These are phyloP conservation scores for Claviceps maximensis DNA, from an alignment of 2,329 filamentous ascomycete species.

Conservation along the genomic window DNA sequence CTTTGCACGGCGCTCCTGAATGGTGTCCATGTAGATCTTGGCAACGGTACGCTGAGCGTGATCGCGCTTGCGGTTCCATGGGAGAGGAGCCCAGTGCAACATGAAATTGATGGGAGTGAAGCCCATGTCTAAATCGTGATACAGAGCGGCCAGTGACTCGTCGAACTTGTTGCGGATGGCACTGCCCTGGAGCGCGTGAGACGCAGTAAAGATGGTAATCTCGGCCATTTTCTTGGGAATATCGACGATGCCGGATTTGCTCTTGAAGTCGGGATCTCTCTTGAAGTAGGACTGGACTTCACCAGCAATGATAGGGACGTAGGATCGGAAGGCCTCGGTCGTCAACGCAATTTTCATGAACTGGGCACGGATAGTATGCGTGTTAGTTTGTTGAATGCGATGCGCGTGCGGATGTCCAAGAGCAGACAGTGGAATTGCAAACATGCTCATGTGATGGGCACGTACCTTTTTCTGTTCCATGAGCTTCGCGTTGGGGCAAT, in stretches of 20 bases:
- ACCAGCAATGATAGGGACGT: conserved; percentile 64
- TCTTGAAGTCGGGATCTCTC: conserved; percentile 52
- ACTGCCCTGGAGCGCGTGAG: conserved; percentile 70
- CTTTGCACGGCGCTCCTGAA: conserved; percentile 51
- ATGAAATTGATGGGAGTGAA: conserved; percentile 85
- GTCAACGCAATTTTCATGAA: conserved; percentile 76
- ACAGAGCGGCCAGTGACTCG: conserved; percentile 65
- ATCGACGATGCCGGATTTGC: conserved; percentile 53
- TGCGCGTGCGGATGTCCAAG: neutral
- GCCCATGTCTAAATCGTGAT: conserved; percentile 82
- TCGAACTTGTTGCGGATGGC: conserved; percentile 73
- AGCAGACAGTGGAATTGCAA: too few species aligned
- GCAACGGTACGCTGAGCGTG: conserved; percentile 68
- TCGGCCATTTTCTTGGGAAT: conserved; percentile 68
- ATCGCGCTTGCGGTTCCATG: conserved; percentile 76
- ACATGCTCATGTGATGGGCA: neutral
- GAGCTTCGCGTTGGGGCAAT: conserved; percentile 80
- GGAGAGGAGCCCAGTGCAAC: conserved; percentile 75
- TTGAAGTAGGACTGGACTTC: conserved; percentile 66
- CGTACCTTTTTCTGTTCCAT: conserved; percentile 92
- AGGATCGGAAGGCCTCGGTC: conserved; percentile 57
- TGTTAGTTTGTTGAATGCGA: neutral
- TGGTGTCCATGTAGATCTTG: conserved; percentile 70
- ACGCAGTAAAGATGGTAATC: conserved; percentile 82
- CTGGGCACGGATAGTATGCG: conserved; percentile 20